Evolutionary conservation across 2,329 filamentous ascomycete genomes (phyloP).

Genomic region (Celoporthe dispersa): DNA sequence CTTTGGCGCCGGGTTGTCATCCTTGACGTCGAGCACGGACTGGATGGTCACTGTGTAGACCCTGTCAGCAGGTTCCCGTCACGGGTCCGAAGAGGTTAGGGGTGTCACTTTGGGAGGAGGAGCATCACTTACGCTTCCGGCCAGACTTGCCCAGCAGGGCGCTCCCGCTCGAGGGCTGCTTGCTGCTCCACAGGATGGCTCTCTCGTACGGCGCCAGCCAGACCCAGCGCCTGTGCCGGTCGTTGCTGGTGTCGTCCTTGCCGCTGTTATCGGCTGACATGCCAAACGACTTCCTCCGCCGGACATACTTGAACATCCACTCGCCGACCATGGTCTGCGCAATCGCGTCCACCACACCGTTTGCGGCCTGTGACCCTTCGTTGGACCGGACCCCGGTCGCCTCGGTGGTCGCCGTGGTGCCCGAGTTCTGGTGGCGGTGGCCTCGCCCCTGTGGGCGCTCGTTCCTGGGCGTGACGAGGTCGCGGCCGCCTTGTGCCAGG

Average conservation of each 20-base stretch:
- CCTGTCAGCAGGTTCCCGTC: conserved; percentile 38
- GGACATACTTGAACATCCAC: conserved; percentile 93
- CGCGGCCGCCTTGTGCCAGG: conserved; percentile 65
- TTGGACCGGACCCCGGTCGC: conserved; percentile 55
- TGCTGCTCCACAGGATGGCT: conserved; percentile 97
- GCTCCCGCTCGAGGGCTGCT: conserved; percentile 86
- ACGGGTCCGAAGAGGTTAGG: background rate
- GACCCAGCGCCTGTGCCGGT: conserved; percentile 95
- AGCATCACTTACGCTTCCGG: conserved; percentile 76
- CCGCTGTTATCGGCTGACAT: conserved; percentile 69
- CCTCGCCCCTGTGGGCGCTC: conserved; percentile 33
- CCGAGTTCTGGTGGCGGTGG: conserved; percentile 64
- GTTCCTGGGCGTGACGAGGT: conserved; percentile 66
- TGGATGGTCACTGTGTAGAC: conserved; percentile 83
- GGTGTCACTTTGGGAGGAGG: background rate
- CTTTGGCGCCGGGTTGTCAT: conserved; percentile 84
- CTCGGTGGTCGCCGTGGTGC: conserved; percentile 57
- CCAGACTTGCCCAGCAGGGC: conserved; percentile 90
- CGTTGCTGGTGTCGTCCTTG: conserved; percentile 72
- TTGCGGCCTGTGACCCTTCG: conserved; percentile 66
- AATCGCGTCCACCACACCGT: conserved; percentile 91
- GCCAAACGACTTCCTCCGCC: conserved; percentile 88
- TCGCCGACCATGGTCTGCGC: conserved; percentile 98
- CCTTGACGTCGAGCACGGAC: conserved; percentile 95
- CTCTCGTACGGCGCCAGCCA: conserved; percentile 97